A percentile compares a stretch with the other conserved stretches of the same genome.
These are phyloP conservation scores for Arabis alpina DNA, from an alignment of 345 rosid genomes.

Conservation along the genomic window DNA sequence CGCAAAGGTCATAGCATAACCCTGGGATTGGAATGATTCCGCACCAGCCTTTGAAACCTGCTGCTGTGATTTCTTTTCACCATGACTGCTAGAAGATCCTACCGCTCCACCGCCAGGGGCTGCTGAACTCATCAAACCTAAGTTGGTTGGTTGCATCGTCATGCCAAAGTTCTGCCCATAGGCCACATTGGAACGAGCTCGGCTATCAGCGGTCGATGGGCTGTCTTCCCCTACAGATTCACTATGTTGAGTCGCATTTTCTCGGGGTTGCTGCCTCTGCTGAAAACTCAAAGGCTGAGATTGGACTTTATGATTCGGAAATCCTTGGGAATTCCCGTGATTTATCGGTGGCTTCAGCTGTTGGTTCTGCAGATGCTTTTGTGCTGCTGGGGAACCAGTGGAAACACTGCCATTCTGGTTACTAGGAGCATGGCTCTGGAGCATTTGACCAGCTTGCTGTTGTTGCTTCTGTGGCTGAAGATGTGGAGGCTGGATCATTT, in stretches of 20 bases:
- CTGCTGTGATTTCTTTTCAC: conserved; percentile 76
- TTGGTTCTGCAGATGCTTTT: conserved; percentile 81
- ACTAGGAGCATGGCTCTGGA: conserved; percentile 56
- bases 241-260: conserved; percentile 63
- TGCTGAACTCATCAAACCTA: conserved; percentile 66
- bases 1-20: conserved; percentile 92
- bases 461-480: conserved; percentile 67
- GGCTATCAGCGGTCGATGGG: conserved; percentile 81
- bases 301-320: conserved; percentile 62
- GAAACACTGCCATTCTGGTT: conserved; percentile 70
- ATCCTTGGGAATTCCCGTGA: conserved; percentile 63
- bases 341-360: conserved; percentile 59
- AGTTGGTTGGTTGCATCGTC: conserved; percentile 65
- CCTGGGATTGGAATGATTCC: conserved; percentile 66
- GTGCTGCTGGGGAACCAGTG: conserved; percentile 72
- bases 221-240: conserved; percentile 80
- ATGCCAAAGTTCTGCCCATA: conserved; percentile 72
- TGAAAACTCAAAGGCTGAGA: conserved; percentile 61
- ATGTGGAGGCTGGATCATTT: conserved; percentile 80
- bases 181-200: conserved; percentile 57
- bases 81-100: conserved; percentile 49
- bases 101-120: conserved; percentile 53
- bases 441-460: conserved; percentile 62
- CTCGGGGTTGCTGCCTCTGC: conserved; percentile 67
- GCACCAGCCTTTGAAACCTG: conserved; percentile 58